Evolutionary conservation across 2,329 filamentous ascomycete genomes (phyloP).

Genomic region (Periconia sp.): DNA sequence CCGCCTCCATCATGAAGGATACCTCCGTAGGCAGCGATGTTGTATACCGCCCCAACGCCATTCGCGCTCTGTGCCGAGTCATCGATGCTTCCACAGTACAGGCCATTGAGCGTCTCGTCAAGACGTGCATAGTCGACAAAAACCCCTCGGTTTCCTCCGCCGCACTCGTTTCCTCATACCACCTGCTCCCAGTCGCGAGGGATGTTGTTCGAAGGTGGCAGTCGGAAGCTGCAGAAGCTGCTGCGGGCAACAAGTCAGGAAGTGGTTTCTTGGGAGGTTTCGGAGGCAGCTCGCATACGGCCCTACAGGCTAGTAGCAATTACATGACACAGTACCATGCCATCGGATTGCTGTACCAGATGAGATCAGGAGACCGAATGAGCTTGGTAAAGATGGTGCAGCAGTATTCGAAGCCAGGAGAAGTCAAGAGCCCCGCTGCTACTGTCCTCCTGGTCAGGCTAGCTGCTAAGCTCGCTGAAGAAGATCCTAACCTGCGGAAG

Average conservation of each 20-base stretch:
- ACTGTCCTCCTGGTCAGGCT: slow-evolving; percentile 90
- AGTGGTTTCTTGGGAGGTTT: slow-evolving; percentile 91
- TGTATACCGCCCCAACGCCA: slow-evolving; percentile 82
- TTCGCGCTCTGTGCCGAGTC: slow-evolving; percentile 91
- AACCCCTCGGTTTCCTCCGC: slow-evolving; percentile 96
- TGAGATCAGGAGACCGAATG: slow-evolving; percentile 97
- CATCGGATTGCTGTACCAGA: slow-evolving; percentile 95
- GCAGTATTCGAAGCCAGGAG: slow-evolving; percentile 88
- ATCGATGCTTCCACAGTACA: slow-evolving; percentile 95
- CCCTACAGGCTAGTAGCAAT: slow-evolving; percentile 74
- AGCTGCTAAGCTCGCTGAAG: slow-evolving; percentile 90
- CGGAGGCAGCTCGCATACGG: slow-evolving; percentile 72
- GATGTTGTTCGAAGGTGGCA: slow-evolving; percentile 98
- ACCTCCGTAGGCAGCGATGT: slow-evolving; percentile 93
- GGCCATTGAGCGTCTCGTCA: slow-evolving; percentile 97
- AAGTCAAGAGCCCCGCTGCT: slow-evolving; percentile 92
- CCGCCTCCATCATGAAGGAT: slow-evolving; percentile 99
- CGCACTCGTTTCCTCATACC: slow-evolving; percentile 94
- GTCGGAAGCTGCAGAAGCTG: slow-evolving; percentile 96
- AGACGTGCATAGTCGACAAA: slow-evolving; percentile 99
- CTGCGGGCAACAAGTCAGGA: slow-evolving; percentile 83
- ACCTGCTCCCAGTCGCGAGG: slow-evolving; percentile 91
- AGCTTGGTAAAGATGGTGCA: slow-evolving; percentile 99
- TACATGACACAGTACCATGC: slow-evolving; percentile 99
- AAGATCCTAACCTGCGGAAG: slow-evolving; percentile 84